Evolutionary conservation across 371 early-diverging fungal species (phyloP).

Genomic region (Smittium culicis): DNA sequence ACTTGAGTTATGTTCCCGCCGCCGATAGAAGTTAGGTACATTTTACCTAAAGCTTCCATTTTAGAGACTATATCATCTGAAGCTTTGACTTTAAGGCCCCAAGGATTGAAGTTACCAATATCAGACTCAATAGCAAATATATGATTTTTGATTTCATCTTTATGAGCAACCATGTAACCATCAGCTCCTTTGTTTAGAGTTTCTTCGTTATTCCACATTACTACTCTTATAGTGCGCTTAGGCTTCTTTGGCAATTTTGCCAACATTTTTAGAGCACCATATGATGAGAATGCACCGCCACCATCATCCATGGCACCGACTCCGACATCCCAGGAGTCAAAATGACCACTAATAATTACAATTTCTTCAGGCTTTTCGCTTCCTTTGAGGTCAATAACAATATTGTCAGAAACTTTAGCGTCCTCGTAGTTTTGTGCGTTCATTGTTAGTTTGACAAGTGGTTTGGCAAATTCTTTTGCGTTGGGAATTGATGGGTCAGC

Average conservation of each 20-base stretch:
- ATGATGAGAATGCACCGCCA: conserved; percentile 38
- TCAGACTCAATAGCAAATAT: conserved; percentile 42
- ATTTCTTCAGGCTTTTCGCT: conserved; percentile 35
- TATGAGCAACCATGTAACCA: conserved; percentile 35
- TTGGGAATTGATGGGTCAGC: conserved; percentile 17
- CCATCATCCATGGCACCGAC: conserved; percentile 41
- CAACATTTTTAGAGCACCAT: conserved; percentile 39
- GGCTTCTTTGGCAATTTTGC: conserved; percentile 24
- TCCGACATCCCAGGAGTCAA: conserved; percentile 47
- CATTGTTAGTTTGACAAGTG: conserved; percentile 34
- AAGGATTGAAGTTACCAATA: conserved; percentile 39
- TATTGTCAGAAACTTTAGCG: conserved; percentile 31
- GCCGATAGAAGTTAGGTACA: conserved; percentile 19
- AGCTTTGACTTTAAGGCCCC: conserved; percentile 29
- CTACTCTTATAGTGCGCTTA: conserved; percentile 40
- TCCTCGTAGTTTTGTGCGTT: conserved; percentile 22
- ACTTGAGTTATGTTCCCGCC: too few relatives aligned
- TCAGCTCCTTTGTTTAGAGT: conserved; percentile 35
- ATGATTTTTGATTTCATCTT: conserved; percentile 29
- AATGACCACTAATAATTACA: conserved; percentile 40
- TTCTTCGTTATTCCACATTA: conserved; percentile 46
- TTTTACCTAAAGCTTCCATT: conserved; percentile 15
- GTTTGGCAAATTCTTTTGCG: conserved; percentile 15
- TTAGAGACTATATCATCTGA: not conserved
- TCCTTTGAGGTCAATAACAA: conserved; percentile 39